phyloP scores from a whole-genome alignment of 305 asterid genomes.

The Solanum hybrid region DNA sequence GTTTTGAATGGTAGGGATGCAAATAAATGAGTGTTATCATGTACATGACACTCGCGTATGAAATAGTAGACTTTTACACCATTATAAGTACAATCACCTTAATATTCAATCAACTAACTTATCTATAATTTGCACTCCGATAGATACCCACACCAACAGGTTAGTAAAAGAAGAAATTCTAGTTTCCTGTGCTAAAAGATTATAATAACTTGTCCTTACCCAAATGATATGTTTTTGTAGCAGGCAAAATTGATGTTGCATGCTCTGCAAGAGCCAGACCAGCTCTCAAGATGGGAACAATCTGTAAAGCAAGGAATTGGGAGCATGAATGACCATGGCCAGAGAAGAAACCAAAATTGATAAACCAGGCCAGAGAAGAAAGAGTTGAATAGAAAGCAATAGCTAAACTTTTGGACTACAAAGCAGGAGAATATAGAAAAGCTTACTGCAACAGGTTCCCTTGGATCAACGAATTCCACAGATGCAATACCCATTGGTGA shows the following conservation, averaged over 20 bases:
- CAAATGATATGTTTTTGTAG: conserved; percentile 74
- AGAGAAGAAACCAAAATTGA: background rate
- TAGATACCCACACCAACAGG: background rate
- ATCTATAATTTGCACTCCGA: background rate
- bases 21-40: background rate
- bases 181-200: conserved; percentile 2
- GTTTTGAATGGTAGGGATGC: background rate
- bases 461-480: conserved; percentile 91
- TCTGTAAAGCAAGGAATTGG: conserved; percentile 31
- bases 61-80: background rate
- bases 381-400: background rate
- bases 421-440: background rate
- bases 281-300: conserved; percentile 96
- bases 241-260: conserved; percentile 79
- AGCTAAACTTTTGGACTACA: background rate
- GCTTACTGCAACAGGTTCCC: conserved; percentile 88
- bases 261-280: conserved; percentile 97
- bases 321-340: background rate
- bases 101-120: background rate
- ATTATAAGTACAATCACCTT: background rate
- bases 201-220: conserved; percentile 33
- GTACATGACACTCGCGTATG: background rate
- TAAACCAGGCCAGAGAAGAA: background rate
- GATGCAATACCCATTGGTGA: conserved; percentile 77
- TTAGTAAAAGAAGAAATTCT: background rate